Evolutionary conservation across 805 yeast genomes (phyloP), one percentile per base, ranked within the genome.

Genomic region (Blastobotrys robertii): DNA sequence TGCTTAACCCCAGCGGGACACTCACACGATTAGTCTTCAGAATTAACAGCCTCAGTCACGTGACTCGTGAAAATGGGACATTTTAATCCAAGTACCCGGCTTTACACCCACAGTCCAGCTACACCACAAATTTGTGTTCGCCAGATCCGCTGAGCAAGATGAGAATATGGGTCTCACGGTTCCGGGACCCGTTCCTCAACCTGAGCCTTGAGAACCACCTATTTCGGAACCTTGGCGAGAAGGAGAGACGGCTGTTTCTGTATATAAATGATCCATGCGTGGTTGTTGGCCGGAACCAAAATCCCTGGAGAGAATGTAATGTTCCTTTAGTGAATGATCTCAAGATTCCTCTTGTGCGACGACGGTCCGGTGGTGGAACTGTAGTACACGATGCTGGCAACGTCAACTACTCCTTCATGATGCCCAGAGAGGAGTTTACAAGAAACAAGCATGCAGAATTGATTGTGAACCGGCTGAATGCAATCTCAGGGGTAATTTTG

Each of bases 281-380:
- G n/a, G 95, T 92, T 1, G 69, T 92, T 9, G 99, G 99, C 0
- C 86, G 94, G 56, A 92, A 92, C 57, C 99, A 92, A 62, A 92
- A 87, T 49, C 94, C 96, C 2, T 90, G 90, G 85, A 75, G 78
- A 45, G 99, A 92, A 58, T 72, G 79, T 33, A 83, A 84, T 53
- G 44, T 92, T 2, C 70, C 76, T 0, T 55, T 76, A 10, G 63
- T 84, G 4, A 63, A 69, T 3, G 50, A 66, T 1, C 59, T 73
- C 3, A 65, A 66, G 2, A 69, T 84, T 19, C 90, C 94, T 0
- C 56, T 88, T 6, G 57, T 92, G 4, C 68, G 99, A 51, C 68
- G 99, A 44, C 66, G 73, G 38, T 80, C 92, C 7, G 99, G 99
- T 0, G 99, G 99, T 1, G 99, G 99, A 0, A 78, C 97, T 0